Evolutionary conservation across 2,329 filamentous ascomycete genomes (phyloP).

Genomic region (Escovopsis sp.): DNA sequence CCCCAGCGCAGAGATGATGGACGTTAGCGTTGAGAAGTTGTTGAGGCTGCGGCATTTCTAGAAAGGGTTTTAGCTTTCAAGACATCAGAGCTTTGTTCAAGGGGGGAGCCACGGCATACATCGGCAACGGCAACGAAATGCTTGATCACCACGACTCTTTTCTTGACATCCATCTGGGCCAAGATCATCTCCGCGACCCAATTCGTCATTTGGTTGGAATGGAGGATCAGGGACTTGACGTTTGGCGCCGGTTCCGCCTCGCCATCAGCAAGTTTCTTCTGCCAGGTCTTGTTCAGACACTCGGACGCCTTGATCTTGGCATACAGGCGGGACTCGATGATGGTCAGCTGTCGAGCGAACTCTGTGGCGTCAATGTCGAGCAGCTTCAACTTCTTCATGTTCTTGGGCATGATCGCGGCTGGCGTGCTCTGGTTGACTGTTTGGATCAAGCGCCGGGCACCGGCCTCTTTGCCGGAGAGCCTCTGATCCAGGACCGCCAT

Average conservation of each 20-base stretch:
- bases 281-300: slow-evolving; percentile 97
- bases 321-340: slow-evolving; percentile 90
- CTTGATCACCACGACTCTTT: slow-evolving; percentile 93
- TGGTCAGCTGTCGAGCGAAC: slow-evolving; percentile 93
- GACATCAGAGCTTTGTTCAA: neutral
- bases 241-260: slow-evolving; percentile 81
- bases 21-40: slow-evolving; percentile 95
- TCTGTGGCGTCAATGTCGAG: slow-evolving; percentile 91
- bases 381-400: slow-evolving; percentile 99
- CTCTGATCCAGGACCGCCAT: slow-evolving; percentile 83
- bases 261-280: slow-evolving; percentile 77
- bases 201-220: slow-evolving; percentile 97
- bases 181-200: slow-evolving; percentile 99
- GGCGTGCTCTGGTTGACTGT: slow-evolving; percentile 74
- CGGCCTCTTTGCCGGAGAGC: slow-evolving; percentile 73
- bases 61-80: slow-evolving; percentile 6
- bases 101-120: slow-evolving; percentile 39
- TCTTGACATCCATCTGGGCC: slow-evolving; percentile 86
- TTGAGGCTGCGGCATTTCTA: slow-evolving; percentile 89
- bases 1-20: slow-evolving; percentile 89
- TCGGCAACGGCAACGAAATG: slow-evolving; percentile 95
- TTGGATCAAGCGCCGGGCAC: slow-evolving; percentile 72
- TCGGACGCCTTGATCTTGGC: slow-evolving; percentile 93
- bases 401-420: slow-evolving; percentile 85
- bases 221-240: slow-evolving; percentile 88